Evolutionary conservation across 345 rosid species (phyloP), one percentile per base, ranked within the genome.

Genomic region (Theobroma cacao): DNA sequence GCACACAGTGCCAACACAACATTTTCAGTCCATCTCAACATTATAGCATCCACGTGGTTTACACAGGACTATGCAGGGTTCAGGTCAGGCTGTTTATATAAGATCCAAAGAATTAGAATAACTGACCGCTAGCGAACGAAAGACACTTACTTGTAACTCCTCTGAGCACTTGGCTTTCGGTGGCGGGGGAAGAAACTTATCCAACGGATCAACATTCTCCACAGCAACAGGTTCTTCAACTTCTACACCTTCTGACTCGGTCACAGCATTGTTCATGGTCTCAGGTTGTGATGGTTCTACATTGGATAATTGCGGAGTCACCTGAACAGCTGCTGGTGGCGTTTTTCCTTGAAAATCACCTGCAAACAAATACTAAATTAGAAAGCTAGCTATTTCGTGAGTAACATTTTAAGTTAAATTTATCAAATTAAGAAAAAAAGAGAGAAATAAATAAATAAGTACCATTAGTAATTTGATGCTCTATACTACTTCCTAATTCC

Each of bases 111-210:
- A 56, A 4, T n/a, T 22, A 38, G 26, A 14, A 74, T 36, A 56
- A 55, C 31, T 9, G 8, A 62, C 15, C n/a, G 15, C 4, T 33
- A 47, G 31, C 53, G 17, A 36, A n/a, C 40, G 48, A 50, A 66
- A 53, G 52, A 26, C 74, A 80, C 92, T 86, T 83, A 94, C 99
- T 84, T 92, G 98, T 38, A 94, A 85, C 78, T 94, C 98, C 81
- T 86, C 91, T 0, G 98, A 89, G 87, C 95, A 94, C 82, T 82
- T 90, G 20, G 80, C 87, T 72, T 66, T 85, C 14, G 95, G 95
- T 26, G 87, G 88, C 0, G 87, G 86, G 0, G 91, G 95, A 30
- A 96, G 91, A 84, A 96, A 97, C 77, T 84, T 86, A 82, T 93
- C 91, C 80, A 94, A 85, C 34, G 88, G 87, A 86, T 91, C 89